phyloP scores from a whole-genome alignment of 768 basidiomycete species.

The Tulasnella sp. region DNA sequence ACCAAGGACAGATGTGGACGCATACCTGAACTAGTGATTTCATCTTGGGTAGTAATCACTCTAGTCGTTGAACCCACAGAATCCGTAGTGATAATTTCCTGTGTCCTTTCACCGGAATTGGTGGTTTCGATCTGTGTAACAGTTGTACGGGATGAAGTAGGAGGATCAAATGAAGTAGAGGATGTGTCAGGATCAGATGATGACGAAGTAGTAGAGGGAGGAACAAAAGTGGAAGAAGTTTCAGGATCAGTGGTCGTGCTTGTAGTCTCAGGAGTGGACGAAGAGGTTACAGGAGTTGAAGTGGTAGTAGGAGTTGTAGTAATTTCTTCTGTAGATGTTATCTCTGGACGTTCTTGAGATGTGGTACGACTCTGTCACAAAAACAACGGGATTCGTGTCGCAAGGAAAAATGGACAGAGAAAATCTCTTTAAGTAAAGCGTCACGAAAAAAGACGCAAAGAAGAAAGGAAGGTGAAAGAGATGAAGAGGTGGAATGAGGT shows the following conservation, averaged over 20 bases:
- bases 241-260: background rate
- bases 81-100: background rate
- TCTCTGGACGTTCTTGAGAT: too few relatives aligned
- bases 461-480: too few relatives aligned
- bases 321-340: background rate
- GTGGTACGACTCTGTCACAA: too few relatives aligned
- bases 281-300: background rate
- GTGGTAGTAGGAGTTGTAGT: background rate
- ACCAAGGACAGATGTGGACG: background rate
- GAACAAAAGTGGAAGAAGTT: too few relatives aligned
- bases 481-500: too few relatives aligned
- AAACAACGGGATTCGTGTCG: too few relatives aligned
- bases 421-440: too few relatives aligned
- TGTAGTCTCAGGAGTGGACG: background rate
- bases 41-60: background rate
- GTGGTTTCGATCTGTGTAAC: background rate
- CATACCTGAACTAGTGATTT: background rate
- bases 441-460: too few relatives aligned
- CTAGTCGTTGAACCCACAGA: background rate
- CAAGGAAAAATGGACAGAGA: too few relatives aligned
- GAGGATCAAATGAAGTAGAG: background rate
- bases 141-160: background rate
- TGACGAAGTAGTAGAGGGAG: background rate
- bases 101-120: background rate
- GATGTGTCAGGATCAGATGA: background rate